Base-by-base conservation (phyloP, 2,329 filamentous ascomycete species). In the Cercospora berteroae region DNA sequence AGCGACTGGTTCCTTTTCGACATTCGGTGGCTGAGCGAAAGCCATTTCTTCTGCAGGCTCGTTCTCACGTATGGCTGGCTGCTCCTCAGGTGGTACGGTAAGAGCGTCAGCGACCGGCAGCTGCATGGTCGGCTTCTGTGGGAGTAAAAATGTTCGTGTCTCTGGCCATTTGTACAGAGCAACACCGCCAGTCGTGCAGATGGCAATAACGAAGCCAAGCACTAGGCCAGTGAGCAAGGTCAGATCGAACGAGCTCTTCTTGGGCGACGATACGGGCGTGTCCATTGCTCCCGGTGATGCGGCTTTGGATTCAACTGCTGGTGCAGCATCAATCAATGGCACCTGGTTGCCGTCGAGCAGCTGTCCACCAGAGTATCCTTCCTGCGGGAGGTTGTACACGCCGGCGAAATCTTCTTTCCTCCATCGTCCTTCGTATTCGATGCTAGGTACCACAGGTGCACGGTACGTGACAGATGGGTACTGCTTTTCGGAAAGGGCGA, bases 391-490 rank as follows among this genome's bases (percentile, higher is more conserved):
- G 25, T 75, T 73, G 68, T 78, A 76, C 8, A 78, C 72, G 23
- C 76, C 76, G 27, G 71, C 72, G 59, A 77, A 76, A 39, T 69
- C 63, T 44, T 66, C 55, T 33, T 66, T 63, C 31, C 50, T 73
- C 60, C 86, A 80, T 77, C 83, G 82, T 12, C 48, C 20, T 79
- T 83, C 88, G 66, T 83, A 82, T 63, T 83, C 82, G 70, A 88
- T 88, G 74, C 84, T 88, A 63, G 83, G 79, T 8, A 88, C 88
- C 69, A 82, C 80, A 25, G 83, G 81, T 4, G 88, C 88, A 48
- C 85, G 89, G 63, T 92, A 87, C 23, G 94, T 90, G 29, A 97
- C 92, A 9, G 94, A 85, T 3, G 95, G 95, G 74, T 97, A 98
- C 8, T 88, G 88, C 48, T 84, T 85, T 66, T 96, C 94, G 1